Percentiles rank a stretch among this genome's conserved stretches.
phyloP scores from a whole-genome alignment of 257 asterid genomes.

The Capsicum baccatum region DNA sequence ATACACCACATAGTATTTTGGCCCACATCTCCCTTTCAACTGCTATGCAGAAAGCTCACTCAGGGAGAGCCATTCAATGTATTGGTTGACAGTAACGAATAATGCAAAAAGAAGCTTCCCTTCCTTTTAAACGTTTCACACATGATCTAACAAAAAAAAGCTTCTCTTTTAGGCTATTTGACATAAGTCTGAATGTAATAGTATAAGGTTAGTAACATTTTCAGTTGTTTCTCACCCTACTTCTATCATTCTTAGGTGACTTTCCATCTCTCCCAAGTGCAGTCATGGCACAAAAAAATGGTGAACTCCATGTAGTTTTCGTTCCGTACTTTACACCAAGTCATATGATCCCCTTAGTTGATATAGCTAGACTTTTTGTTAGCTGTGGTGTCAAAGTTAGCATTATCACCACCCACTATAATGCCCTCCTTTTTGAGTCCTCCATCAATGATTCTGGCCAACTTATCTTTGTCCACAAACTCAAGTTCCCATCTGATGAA shows the following conservation, averaged over 20 bases:
- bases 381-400: slow-evolving; percentile 42
- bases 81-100: background rate
- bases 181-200: no score
- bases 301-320: slow-evolving; percentile 35
- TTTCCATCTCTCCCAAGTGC: background rate
- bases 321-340: slow-evolving; percentile 39
- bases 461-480: slow-evolving; percentile 26
- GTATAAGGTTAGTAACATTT: no score
- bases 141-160: background rate
- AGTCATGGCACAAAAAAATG: background rate
- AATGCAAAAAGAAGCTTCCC: background rate
- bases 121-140: background rate
- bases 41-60: background rate
- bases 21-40: background rate
- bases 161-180: background rate
- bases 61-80: background rate
- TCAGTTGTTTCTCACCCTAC: background rate
- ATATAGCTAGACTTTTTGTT: slow-evolving; percentile 39
- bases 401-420: slow-evolving; percentile 35
- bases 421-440: slow-evolving; percentile 32
- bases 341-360: slow-evolving; percentile 43
- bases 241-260: background rate
- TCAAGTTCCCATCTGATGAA: slow-evolving; percentile 36
- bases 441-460: slow-evolving; percentile 30
- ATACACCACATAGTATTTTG: background rate